A percentile compares a stretch with the other conserved stretches of the same genome.
Conservation (phyloP, 2,329 filamentous ascomycete genomes). For the Sphaerulina populicola region DNA sequence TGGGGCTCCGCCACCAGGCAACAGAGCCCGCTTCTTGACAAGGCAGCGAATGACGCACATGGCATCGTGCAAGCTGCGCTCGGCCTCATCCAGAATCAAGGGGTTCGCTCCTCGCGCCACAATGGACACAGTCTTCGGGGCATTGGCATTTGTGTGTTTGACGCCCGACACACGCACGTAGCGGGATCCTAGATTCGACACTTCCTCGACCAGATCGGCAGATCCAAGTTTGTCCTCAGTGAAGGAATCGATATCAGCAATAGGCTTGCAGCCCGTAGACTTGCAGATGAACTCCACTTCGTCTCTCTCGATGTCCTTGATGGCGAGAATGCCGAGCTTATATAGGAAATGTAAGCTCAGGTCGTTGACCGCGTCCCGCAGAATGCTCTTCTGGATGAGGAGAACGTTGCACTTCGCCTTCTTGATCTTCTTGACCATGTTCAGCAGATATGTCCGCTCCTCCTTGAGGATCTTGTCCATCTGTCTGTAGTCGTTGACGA, state of each 20-base stretch:
- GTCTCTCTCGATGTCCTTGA: slow-evolving; percentile 98
- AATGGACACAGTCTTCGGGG: slow-evolving; percentile 81
- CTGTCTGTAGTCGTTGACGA: slow-evolving; percentile 98
- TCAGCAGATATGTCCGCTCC: slow-evolving; percentile 93
- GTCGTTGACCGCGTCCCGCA: slow-evolving; percentile 95
- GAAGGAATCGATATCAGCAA: slow-evolving; percentile 97
- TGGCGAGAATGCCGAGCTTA: slow-evolving; percentile 86
- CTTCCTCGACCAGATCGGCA: slow-evolving; percentile 89
- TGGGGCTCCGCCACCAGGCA: slow-evolving; percentile 89
- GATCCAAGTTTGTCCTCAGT: slow-evolving; percentile 95
- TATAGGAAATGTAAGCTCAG: slow-evolving; percentile 94
- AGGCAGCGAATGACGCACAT: slow-evolving; percentile 95
- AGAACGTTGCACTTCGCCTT: slow-evolving; percentile 99
- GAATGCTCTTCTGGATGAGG: slow-evolving; percentile 95
- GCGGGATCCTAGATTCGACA: slow-evolving; percentile 74
- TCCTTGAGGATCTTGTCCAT: slow-evolving; percentile 99
- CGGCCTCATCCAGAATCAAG: slow-evolving; percentile 91
- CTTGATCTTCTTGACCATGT: slow-evolving; percentile 99
- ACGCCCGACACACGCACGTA: slow-evolving; percentile 94
- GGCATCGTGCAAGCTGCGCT: slow-evolving; percentile 92
- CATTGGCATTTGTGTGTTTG: slow-evolving; percentile 52
- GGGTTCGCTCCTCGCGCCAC: slow-evolving; percentile 90
- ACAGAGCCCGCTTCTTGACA: slow-evolving; percentile 99
- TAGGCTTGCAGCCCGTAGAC: slow-evolving; percentile 95
- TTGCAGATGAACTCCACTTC: slow-evolving; percentile 99